Evolutionary conservation across 1,284 basidiomycete genomes (phyloP).

Genomic region (Veloboletus limbatus): DNA sequence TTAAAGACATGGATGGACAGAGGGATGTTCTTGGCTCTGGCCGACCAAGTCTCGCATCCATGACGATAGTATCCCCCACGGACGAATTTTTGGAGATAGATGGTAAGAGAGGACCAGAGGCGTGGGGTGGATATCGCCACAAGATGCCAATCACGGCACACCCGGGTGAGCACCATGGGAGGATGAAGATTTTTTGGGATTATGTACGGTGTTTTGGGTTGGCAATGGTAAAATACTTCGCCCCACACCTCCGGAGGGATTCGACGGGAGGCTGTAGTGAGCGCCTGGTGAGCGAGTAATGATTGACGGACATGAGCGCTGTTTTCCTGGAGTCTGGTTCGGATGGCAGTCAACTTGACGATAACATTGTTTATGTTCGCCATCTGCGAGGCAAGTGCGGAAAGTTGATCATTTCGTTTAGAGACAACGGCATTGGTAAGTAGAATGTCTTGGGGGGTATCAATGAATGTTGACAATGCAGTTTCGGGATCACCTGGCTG

Average conservation of each 20-base stretch:
- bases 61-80: conserved; percentile 13
- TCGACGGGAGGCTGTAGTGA: conserved; percentile 26
- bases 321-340: conserved; percentile 14
- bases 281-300: conserved; percentile 18
- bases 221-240: conserved; percentile 38
- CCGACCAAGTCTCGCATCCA: conserved; percentile 27
- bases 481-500: conserved; percentile 20
- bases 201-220: conserved; percentile 28
- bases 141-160: conserved; percentile 26
- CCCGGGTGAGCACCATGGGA: conserved; percentile 26
- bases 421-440: conserved; percentile 19
- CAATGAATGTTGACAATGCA: conserved; percentile 12
- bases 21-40: conserved; percentile 30
- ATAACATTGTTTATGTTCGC: conserved; percentile 16
- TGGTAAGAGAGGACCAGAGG: conserved; percentile 27
- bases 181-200: conserved; percentile 24
- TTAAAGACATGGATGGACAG: conserved; percentile 29
- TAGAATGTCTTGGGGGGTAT: conserved; percentile 11
- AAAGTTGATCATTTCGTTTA: conserved; percentile 21
- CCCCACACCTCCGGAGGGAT: conserved; percentile 39
- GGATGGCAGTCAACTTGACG: conserved; percentile 18
- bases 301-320: conserved; percentile 17
- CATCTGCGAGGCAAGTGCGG: conserved; percentile 17
- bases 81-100: conserved; percentile 16
- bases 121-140: conserved; percentile 27